A percentile compares a stretch with the other conserved stretches of the same genome.
phyloP scores from a whole-genome alignment of 495 filamentous ascomycete genomes.

The Podospora bellae-mahoneyi region DNA sequence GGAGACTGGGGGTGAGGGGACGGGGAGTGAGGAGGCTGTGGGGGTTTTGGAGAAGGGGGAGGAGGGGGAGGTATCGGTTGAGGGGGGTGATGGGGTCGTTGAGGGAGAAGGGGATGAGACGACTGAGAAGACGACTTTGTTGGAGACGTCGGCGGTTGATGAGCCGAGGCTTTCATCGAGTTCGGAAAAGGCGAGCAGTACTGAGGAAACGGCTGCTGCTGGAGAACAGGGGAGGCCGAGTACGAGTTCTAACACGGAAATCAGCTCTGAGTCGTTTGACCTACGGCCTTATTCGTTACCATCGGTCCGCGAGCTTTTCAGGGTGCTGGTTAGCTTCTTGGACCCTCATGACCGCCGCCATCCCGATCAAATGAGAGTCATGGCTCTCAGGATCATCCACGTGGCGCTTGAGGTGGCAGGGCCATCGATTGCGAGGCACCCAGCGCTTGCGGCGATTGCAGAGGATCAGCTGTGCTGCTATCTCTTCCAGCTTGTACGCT shows the following conservation, averaged over 20 bases:
- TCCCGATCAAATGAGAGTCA: slow-evolving; percentile 91
- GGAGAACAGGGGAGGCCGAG: slow-evolving; percentile 30
- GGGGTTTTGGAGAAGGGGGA: slow-evolving; percentile 11
- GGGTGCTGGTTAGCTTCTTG: slow-evolving; percentile 90
- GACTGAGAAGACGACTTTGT: slow-evolving; percentile 28
- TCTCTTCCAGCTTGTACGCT: slow-evolving; percentile 94
- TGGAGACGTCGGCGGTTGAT: slow-evolving; percentile 41
- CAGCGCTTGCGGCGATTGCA: slow-evolving; percentile 79
- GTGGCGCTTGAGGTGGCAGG: slow-evolving; percentile 96
- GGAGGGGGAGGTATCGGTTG: slow-evolving; percentile 27
- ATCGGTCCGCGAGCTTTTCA: slow-evolving; percentile 89
- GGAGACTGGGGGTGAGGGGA: slow-evolving; percentile 81
- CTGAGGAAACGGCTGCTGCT: slow-evolving; percentile 22
- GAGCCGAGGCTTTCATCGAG: slow-evolving; percentile 48
- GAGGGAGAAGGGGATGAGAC: slow-evolving; percentile 17
- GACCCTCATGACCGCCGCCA: slow-evolving; percentile 90
- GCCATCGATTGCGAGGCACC: slow-evolving; percentile 91
- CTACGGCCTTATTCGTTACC: slow-evolving; percentile 89
- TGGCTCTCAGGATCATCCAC: slow-evolving; percentile 96
- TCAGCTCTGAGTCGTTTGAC: slow-evolving; percentile 46
- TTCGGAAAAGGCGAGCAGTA: slow-evolving; percentile 35
- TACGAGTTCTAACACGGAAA: slow-evolving; percentile 33
- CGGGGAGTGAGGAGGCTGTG: slow-evolving; percentile 36
- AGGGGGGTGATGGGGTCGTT: slow-evolving; percentile 34
- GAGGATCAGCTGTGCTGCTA: slow-evolving; percentile 93